These are phyloP conservation scores for Phytophthora europaea DNA, from an alignment of 352 stramenopile species.

Conservation along the genomic window DNA sequence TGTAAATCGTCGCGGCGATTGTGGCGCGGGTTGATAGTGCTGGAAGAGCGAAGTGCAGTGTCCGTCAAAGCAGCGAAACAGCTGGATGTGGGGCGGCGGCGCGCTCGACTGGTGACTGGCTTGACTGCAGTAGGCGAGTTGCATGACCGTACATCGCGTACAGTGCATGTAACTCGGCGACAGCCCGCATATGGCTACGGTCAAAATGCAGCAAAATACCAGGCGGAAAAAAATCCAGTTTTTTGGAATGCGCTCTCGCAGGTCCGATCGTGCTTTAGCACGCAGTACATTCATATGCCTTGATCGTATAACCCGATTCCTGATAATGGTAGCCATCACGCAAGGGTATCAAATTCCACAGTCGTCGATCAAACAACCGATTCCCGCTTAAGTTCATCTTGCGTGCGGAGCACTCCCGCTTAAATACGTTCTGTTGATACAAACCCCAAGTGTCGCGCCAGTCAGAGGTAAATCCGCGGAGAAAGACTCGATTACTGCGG, in stretches of 20 bases:
- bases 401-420: conserved; percentile 11
- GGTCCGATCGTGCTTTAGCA: background rate
- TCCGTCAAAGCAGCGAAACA: conserved; percentile 29
- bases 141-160: background rate
- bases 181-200: background rate
- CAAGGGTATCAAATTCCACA: conserved; percentile 15
- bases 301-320: no score
- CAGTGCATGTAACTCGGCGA: background rate
- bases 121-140: conserved; percentile 2
- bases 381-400: conserved; percentile 27
- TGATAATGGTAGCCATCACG: background rate
- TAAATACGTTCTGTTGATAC: conserved; percentile 23
- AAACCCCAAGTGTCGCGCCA: conserved; percentile 31
- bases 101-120: conserved; percentile 13
- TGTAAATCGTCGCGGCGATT: conserved; percentile 12
- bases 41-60: conserved; percentile 21
- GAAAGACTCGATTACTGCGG: conserved; percentile 39
- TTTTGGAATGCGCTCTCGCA: conserved; percentile 14
- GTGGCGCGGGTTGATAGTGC: conserved; percentile 15
- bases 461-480: conserved; percentile 40
- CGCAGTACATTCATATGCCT: background rate
- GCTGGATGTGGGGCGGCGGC: conserved; percentile 20
- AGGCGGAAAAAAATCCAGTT: conserved; percentile 37
- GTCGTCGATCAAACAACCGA: conserved; percentile 37
- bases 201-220: background rate